Conservation (phyloP, 371 early-diverging fungal genomes). For the Saksenaea oblongispora region DNA sequence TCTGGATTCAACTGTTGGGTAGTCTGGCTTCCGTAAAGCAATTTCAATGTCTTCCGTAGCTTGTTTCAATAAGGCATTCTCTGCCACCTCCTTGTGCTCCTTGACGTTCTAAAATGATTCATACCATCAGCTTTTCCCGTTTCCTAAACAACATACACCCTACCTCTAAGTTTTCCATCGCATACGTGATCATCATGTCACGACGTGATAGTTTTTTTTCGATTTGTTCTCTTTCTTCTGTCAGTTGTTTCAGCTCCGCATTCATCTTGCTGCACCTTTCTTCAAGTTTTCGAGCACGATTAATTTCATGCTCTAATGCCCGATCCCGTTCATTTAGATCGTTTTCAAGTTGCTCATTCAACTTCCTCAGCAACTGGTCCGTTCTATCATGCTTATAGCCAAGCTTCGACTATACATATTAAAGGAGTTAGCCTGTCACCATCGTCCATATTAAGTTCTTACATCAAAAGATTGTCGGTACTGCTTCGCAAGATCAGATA, state of each 20-base stretch:
- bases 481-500: constrained; percentile 23
- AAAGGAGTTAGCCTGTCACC: neutral
- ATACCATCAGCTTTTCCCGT: neutral
- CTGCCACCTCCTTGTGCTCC: constrained; percentile 42
- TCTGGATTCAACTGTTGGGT: neutral
- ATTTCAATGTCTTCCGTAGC: constrained; percentile 36
- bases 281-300: constrained; percentile 13
- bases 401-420: neutral
- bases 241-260: neutral
- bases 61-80: constrained; percentile 42
- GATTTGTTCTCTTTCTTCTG: constrained; percentile 11
- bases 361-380: constrained; percentile 14
- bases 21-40: neutral
- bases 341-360: constrained; percentile 30
- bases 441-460: neutral
- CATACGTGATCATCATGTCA: constrained; percentile 24
- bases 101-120: constrained; percentile 24
- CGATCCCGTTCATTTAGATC: constrained; percentile 29
- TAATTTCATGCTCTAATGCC: constrained; percentile 7
- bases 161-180: constrained; percentile 35
- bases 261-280: neutral
- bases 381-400: neutral
- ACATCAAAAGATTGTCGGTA: constrained; percentile 26
- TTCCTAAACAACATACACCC: neutral
- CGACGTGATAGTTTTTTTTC: constrained; percentile 19